A percentile compares a stretch with the other conserved stretches of the same genome.
Conservation (phyloP, 768 basidiomycete genomes). For the Mycena kentingensis region DNA sequence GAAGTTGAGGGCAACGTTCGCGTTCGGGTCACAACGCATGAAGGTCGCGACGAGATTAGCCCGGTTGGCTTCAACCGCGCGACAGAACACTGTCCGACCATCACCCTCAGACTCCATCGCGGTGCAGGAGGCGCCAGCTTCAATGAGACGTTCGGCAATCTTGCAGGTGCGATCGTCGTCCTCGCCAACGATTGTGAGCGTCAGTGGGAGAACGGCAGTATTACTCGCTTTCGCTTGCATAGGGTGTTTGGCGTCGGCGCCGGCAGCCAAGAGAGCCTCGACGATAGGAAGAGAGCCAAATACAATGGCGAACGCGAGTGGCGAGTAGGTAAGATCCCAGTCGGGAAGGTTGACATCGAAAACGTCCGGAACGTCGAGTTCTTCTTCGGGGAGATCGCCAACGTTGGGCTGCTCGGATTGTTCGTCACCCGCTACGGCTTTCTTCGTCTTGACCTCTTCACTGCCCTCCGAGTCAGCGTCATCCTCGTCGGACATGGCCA, state of each 20-base stretch:
- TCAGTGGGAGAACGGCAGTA: slow-evolving; percentile 36
- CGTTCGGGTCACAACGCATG: slow-evolving; percentile 44
- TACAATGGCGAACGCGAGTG: slow-evolving; percentile 53
- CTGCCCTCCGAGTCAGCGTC: slow-evolving; percentile 21
- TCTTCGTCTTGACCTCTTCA: slow-evolving; percentile 8
- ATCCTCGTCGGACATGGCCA: slow-evolving; percentile 21
- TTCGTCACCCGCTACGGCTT: slow-evolving; percentile 9
- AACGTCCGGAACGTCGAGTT: slow-evolving; percentile 52
- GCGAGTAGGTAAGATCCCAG: slow-evolving; percentile 60
- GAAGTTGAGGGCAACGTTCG: slow-evolving; percentile 40
- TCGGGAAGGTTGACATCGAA: slow-evolving; percentile 55
- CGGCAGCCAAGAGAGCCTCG: slow-evolving; percentile 47
- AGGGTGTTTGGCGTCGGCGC: slow-evolving; percentile 46
- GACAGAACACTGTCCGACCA: slow-evolving; percentile 45
- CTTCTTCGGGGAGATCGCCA: slow-evolving; percentile 50
- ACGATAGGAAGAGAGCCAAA: slow-evolving; percentile 47
- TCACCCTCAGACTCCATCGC: slow-evolving; percentile 35
- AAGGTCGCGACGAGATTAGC: slow-evolving; percentile 43
- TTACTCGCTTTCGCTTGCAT: slow-evolving; percentile 31
- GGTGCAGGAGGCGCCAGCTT: slow-evolving; percentile 44
- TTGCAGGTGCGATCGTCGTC: slow-evolving; percentile 43
- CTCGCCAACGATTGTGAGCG: slow-evolving; percentile 40
- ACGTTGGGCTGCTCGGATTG: slow-evolving; percentile 22
- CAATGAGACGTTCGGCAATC: slow-evolving; percentile 43
- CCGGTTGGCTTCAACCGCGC: slow-evolving; percentile 36